These are phyloP conservation scores for Allantophomopsis cytisporea DNA, from an alignment of 2,329 filamentous ascomycete genomes.

Conservation along the genomic window DNA sequence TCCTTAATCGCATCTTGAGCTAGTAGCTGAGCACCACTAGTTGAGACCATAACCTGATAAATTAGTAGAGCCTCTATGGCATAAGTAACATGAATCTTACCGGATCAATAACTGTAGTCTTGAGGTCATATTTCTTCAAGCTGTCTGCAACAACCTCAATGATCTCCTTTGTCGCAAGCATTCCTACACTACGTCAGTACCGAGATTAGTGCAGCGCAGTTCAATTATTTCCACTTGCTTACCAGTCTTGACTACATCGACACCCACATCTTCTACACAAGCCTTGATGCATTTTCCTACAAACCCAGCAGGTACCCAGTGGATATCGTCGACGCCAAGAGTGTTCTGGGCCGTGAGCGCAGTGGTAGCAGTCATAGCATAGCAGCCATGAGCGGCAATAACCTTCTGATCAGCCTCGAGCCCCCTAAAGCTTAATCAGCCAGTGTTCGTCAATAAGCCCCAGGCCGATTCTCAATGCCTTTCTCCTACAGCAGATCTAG, in stretches of 20 bases:
- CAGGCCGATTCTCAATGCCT: conserved; percentile 1
- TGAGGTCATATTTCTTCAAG: conserved; percentile 41
- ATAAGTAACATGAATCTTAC: conserved; percentile 28
- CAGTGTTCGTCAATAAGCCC: not conserved
- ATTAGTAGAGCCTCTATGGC: not conserved
- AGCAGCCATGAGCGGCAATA: conserved; percentile 80
- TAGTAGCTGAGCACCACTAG: conserved; percentile 60
- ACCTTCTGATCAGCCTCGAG: conserved; percentile 95
- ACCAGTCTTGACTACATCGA: conserved; percentile 91
- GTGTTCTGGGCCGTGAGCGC: conserved; percentile 97
- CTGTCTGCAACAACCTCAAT: conserved; percentile 55
- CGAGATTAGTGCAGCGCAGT: not conserved
- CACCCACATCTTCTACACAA: conserved; percentile 69
- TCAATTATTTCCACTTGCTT: conserved; percentile 13
- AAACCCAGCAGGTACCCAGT: conserved; percentile 66
- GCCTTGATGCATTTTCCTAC: conserved; percentile 77
- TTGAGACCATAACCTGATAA: conserved; percentile 77
- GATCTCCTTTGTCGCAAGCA: conserved; percentile 64
- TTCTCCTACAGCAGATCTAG: conserved; percentile 1
- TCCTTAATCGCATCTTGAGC: conserved; percentile 48
- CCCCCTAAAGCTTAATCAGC: conserved; percentile 42
- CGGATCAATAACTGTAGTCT: conserved; percentile 58
- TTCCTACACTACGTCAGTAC: conserved; percentile 38
- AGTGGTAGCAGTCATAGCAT: conserved; percentile 92
- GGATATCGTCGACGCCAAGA: conserved; percentile 66